Percentiles rank a stretch among this genome's conserved stretches.
phyloP scores from a whole-genome alignment of 768 basidiomycete genomes.

The Russula olivacea region DNA sequence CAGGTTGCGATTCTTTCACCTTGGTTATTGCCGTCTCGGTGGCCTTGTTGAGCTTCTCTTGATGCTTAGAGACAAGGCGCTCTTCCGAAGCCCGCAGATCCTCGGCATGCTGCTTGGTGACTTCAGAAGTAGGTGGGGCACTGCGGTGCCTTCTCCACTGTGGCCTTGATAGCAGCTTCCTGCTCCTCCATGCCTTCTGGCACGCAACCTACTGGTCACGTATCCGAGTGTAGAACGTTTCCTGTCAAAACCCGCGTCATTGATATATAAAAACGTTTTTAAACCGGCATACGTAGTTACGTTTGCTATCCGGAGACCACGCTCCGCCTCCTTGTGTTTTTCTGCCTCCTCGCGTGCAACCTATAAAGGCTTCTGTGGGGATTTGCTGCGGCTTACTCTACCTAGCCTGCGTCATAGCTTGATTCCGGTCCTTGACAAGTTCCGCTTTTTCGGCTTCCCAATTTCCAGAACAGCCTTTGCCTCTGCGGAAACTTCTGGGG shows the following conservation, averaged over 20 bases:
- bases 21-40: conserved; percentile 37
- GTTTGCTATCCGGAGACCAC: conserved; percentile 26
- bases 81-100: conserved; percentile 48
- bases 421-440: conserved; percentile 51
- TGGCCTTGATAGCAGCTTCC: too few relatives aligned
- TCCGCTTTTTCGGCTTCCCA: conserved; percentile 60
- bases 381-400: conserved; percentile 28
- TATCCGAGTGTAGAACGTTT: conserved; percentile 42
- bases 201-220: conserved; percentile 48
- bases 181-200: conserved; percentile 47
- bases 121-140: too few relatives aligned
- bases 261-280: neutral
- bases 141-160: too few relatives aligned
- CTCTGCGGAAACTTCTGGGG: conserved; percentile 24
- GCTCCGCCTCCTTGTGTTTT: conserved; percentile 26
- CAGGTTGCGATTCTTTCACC: conserved; percentile 24
- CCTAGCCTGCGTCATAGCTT: conserved; percentile 55
- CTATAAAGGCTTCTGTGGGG: conserved; percentile 14
- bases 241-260: conserved; percentile 33
- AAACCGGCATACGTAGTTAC: conserved; percentile 16
- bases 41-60: conserved; percentile 48
- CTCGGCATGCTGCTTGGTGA: too few relatives aligned
- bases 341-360: conserved; percentile 26
- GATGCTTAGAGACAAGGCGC: conserved; percentile 47
- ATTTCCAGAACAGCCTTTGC: conserved; percentile 30